Conservation (phyloP, 2,329 filamentous ascomycete species). For the Stemphylium beticola region DNA sequence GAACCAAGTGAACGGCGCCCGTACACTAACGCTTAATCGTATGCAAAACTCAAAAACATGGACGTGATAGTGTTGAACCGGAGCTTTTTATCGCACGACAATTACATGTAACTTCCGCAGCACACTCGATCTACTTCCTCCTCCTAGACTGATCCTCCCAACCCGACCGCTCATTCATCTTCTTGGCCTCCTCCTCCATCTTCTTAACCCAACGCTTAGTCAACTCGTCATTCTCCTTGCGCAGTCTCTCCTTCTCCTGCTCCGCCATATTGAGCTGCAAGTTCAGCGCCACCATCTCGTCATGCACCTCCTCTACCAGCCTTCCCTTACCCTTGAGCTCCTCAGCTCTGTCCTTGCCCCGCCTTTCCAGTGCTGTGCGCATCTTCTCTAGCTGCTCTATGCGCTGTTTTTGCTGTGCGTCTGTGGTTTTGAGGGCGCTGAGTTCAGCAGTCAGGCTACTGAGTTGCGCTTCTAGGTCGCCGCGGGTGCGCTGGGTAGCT, state of each 20-base stretch:
- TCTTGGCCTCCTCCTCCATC: constrained; percentile 84
- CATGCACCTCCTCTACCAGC: constrained; percentile 85
- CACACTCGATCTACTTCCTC: constrained; percentile 15
- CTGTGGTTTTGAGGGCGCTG: constrained; percentile 65
- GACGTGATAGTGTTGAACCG: neutral
- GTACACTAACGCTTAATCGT: no score
- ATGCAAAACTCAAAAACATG: no score
- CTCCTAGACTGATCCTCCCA: constrained; percentile 32
- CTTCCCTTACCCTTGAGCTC: constrained; percentile 85
- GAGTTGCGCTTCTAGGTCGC: constrained; percentile 69
- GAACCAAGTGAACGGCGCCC: neutral
- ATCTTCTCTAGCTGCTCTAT: constrained; percentile 69
- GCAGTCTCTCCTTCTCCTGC: constrained; percentile 73
- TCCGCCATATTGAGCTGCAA: constrained; percentile 88
- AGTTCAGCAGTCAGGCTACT: constrained; percentile 69
- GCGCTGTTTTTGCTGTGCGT: constrained; percentile 64
- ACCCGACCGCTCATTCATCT: constrained; percentile 68
- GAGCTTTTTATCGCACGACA: no score
- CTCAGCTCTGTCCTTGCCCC: constrained; percentile 80
- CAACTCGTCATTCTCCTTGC: constrained; percentile 84
- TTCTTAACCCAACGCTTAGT: constrained; percentile 90
- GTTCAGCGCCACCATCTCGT: constrained; percentile 87
- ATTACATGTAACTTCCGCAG: neutral
- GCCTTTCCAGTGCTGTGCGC: constrained; percentile 65
- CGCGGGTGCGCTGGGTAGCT: constrained; percentile 76